Evolutionary conservation across 805 yeast genomes (phyloP), one percentile per base, ranked within the genome.

Genomic region (Wickerhamiella musiphila): DNA sequence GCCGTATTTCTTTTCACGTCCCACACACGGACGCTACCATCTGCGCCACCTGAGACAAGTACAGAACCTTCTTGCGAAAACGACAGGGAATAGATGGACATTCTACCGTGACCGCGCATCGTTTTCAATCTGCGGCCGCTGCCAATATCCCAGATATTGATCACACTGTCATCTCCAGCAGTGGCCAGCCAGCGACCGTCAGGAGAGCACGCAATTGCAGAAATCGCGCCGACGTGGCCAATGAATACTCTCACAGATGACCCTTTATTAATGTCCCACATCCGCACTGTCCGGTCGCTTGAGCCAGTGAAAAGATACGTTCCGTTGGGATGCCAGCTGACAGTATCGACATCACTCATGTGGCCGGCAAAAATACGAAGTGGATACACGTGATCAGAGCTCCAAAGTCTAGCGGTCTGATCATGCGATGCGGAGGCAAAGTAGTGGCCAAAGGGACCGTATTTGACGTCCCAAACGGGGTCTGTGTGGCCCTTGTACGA

Each of bases 341-440:
- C 93, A 43, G 86, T 73, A 51, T 90, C 96, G 23, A 90, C 96
- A 58, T 90, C 99, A 47, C 82, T 78, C 46, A 84, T 66, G 56
- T 90, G 99, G 1, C 99, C 99, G 0, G 96, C 96, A 61, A 90
- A 86, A 17, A 90, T 79, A 44, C 98, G 65, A 46, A 90, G 62
- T 23, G 99, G 96, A 51, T 86, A 84, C 28, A 90, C 84, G 55
- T 90, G 99, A 53, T 90, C 98, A 45, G 93, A 82, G 17, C 94
- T 83, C 99, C 99, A 90, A 35, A 90, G 62, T 39, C 96, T 67
- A 1, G 96, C 96, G 0, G 98, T 90, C 53, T 84, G 95, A 51
- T 90, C 99, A 50, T 84, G 94, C 2, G 94, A 81, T 0, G 92
- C 94, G 0, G 95, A 84, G n/a, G 92, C 94, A 55, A 90, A 90